Evolutionary conservation across 495 filamentous ascomycete species (phyloP), one percentile per base, ranked within the genome.

Genomic region (Bryoglossum gracile): DNA sequence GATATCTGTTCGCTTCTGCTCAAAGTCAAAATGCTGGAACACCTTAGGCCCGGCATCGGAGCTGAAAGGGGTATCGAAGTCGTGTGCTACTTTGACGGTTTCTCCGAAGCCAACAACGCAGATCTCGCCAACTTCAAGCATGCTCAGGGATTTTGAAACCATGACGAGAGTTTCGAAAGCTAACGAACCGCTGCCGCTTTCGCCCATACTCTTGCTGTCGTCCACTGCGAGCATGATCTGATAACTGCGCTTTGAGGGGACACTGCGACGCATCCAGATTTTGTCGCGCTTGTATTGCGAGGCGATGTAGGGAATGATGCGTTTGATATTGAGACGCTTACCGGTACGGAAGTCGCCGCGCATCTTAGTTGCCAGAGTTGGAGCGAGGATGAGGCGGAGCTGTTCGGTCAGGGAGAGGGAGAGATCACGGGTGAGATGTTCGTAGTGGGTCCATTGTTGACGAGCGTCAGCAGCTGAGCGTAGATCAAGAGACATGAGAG

Each of bases 301-400:
- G 3, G 94, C 94, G 54, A 99, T 97, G 69, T 97, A 99, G 0
- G 94, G 91, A 55, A 99, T 97, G 66, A 99, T 99, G 39, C 90
- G 86, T 64, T 95, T 95, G 70, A 99, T 94, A 67, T 97, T 97
- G 56, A 99, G 86, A 1, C 94, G 86, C 63, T 99, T 97, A 43
- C 94, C 94, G 0, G 94, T 97, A 58, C 91, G 86, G 75, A 92
- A 97, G 63, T 95, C 89, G 51, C 94, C 94, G 2, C 91, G 89
- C 58, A 97, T 83, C 61, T 95, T 99, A 36, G 94, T 95, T 16
- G 94, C 91, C 36, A 90, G 81, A 0, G 92, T 96, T 0, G 94
- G 94, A 2, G 87, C 84, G 14, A 99, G 82, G 61, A 99, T 96
- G 22, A 99, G 81, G 25, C 91, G 87, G 25, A 99, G 83, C 56